Base-by-base conservation (phyloP, 2,329 filamentous ascomycete species). In the Epichloe coenophiala region DNA sequence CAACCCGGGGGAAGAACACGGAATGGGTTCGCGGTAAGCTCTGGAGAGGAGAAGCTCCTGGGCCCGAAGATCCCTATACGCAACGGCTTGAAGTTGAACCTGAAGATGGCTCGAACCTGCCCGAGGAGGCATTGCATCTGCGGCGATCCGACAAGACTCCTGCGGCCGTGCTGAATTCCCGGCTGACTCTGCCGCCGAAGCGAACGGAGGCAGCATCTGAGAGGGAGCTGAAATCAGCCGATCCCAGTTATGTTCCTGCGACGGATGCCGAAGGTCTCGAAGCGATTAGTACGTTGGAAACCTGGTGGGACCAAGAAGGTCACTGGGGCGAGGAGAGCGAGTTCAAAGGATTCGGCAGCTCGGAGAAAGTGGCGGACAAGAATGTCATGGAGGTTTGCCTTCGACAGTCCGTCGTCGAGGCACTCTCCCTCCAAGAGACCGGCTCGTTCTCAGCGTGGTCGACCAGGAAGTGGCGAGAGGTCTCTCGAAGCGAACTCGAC, bases 261-360 rank as follows among this genome's bases (percentile, higher is more conserved):
- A 63, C 63, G 13, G 64, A 63, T 4, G 66, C 67, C 7, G 65
- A 69, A 0, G 73, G 66, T 0, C 66, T 81, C 2, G 70, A 74
- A 53, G 65, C 71, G 47, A 69, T 78, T 12, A 71, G 70, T 40
- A 66, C 71, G 1, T 53, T 78, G 38, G 64, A 64, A 36, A 64
- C 63, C 27, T 81, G 76, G 77, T 81, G 77, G 76, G 69, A 78
- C 7, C 61, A 68, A 48, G 63, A 65, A n/a, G 67, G 68, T n/a
- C 69, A 78, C 58, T 80, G 77, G 75, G 67, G 67, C 45, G 51
- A 64, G 38, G 68, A 70, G 52, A 71, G 69, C 57, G 58, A 68
- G 46, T 73, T 75, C 54, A 59, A 58, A 15, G 67, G 69, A 2
- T 80, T 79, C 56, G 65, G 63, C 47, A 63, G 64, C 37, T 51